Evolutionary conservation across 441 rosid species (phyloP), one percentile per base, ranked within the genome.

Genomic region (Melastoma candidum): DNA sequence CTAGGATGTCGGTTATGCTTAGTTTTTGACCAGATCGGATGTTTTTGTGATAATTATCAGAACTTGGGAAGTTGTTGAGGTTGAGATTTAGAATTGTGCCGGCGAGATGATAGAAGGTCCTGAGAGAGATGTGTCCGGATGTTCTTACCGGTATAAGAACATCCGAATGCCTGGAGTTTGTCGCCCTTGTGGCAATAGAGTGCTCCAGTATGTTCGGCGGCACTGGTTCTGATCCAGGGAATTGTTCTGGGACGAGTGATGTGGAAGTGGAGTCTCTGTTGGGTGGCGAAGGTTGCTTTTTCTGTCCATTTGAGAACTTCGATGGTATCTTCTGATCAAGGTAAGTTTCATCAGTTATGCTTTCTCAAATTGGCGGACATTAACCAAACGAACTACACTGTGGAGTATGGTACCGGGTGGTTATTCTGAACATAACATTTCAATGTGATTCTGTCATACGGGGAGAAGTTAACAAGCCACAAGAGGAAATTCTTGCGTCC

Each of bases 191-290:
- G 22, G 97, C 83, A 26, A 88, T 97, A 29, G 97, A 92, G 63
- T 79, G 71, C 66, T 88, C 98, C 60, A 88, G 98, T 74, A 88
- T 97, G 47, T 93, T 93, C 74, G 90, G 80, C 0, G 71, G 85
- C 69, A 82, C 85, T 47, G 48, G 57, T 26, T 81, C 95, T n/a
- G 84, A 77, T 54, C 65, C 66, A 3, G 82, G 71, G 55, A 76
- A 66, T 63, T 73, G 66, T 54, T 70, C 78, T 29, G 94, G 76
- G 50, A 51, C 75, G 46, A 75, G 74, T 49, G 95, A 77, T 58
- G 83, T 83, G 61, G 97, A 86, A 66, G 95, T 84, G 1, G 95
- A 93, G 61, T 84, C 95, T 26, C 82, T 79, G 58, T 86, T 77
- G 64, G 69, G 75, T 48, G 78, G 73, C 56, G 90, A 81, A 59